These are phyloP conservation scores for Babesia microti DNA, from an alignment of 169 alveolate genomes.

Conservation along the genomic window DNA sequence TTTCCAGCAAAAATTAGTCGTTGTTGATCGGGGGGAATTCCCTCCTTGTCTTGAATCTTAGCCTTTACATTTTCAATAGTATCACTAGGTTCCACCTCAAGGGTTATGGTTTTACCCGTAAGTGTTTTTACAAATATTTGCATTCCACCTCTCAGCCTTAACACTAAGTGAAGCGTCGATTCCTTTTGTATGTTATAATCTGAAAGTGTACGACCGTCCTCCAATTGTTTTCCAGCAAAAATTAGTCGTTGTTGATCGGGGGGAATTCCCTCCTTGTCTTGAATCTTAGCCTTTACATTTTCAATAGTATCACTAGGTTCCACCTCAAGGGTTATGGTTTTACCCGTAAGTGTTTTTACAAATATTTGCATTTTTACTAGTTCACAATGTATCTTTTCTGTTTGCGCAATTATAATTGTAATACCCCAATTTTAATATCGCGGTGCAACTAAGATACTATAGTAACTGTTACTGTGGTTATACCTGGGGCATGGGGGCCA, in stretches of 20 bases:
- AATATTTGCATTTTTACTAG: conserved; percentile 86
- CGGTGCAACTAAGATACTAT: too few species aligned
- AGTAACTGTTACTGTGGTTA: too few species aligned
- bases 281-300: conserved; percentile 93
- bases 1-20: conserved; percentile 98
- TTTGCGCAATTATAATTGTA: too few species aligned
- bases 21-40: conserved; percentile 98
- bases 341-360: conserved; percentile 94
- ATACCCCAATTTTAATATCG: too few species aligned
- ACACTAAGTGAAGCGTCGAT: conserved; percentile 93
- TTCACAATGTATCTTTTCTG: too few species aligned
- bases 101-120: conserved; percentile 91
- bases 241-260: conserved; percentile 98
- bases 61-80: conserved; percentile 95
- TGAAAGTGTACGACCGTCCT: conserved; percentile 94
- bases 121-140: conserved; percentile 92
- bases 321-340: conserved; percentile 89
- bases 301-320: conserved; percentile 94
- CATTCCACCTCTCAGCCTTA: conserved; percentile 99
- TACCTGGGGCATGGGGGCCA: too few species aligned
- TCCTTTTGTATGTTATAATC: conserved; percentile 97
- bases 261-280: conserved; percentile 96
- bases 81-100: conserved; percentile 91
- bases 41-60: conserved; percentile 94
- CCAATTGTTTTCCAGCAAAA: conserved; percentile 97